Base-by-base conservation (phyloP, 768 basidiomycete species). In the Leccinum truebloodii region DNA sequence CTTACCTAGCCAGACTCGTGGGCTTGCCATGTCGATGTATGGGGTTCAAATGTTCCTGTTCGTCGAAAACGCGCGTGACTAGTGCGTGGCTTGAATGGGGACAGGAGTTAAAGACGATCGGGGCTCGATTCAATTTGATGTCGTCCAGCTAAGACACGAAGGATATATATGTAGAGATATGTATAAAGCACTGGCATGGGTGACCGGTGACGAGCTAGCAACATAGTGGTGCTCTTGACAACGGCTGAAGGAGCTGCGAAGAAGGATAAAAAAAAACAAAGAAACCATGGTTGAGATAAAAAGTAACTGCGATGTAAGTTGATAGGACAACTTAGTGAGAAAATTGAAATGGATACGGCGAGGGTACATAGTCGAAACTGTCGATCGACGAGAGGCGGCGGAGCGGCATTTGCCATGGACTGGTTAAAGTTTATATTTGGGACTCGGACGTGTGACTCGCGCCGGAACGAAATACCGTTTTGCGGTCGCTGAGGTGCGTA, bases 1-100 rank as follows among this genome's bases (percentile, higher is more conserved):
- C 2, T 37, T 39, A 60, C 63, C 52, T 26, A 64, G 50, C 64
- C 63, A 65, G n/a, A 65, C 63, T 9, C 58, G 63, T 20, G 52
- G 37, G 1, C 13, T 44, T 53, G 26, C 52, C 58, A 65, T 64
- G 26, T 56, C 4, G 44, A 28, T 8, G 34, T 34, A 34, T 34
- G 34, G 12, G 1, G 34, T 34, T 34, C 34, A 5, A 34, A 6
- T 22, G 24, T 53, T 77, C 22, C 22, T 13, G 18, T 41, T 41
- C 18, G 39, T 41, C 8, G 8, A 9, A 6, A 41, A 41, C 39
- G 37, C 39, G 37, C 16, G 14, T 6, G 35, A 32, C 32, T 35
- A 13, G 13, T 14, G 35, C 35, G 14, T 37, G 7, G 14, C 37
- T 37, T 48, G 46, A 48, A 48, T 2, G n/a, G 39, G 18, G 39